Conservation (phyloP, 2,329 filamentous ascomycete species). For the Macroventuria anomochaeta region DNA sequence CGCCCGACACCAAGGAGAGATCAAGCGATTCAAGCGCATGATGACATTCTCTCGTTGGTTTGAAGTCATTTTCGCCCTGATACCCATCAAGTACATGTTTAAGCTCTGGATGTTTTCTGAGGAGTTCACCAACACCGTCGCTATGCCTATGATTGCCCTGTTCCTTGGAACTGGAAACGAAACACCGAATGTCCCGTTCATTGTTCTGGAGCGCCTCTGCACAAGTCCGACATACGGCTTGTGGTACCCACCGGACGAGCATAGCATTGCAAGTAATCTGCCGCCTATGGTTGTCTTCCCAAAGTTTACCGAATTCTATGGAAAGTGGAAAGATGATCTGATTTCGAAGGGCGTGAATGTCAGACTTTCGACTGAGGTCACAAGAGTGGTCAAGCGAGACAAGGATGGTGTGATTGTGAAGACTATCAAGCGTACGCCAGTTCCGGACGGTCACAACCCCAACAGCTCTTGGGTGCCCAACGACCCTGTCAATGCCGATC, state of each 20-base stretch:
- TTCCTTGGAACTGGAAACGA: conserved; percentile 79
- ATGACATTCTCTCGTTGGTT: conserved; percentile 65
- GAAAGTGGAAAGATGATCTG: conserved; percentile 62
- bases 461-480: conserved; percentile 54
- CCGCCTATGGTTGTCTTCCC: conserved; percentile 69
- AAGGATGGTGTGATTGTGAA: conserved; percentile 60
- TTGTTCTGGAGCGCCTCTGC: conserved; percentile 64
- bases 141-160: conserved; percentile 73
- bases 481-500: conserved; percentile 49
- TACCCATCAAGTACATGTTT: conserved; percentile 69
- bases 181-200: conserved; percentile 72
- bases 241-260: conserved; percentile 62
- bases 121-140: conserved; percentile 74
- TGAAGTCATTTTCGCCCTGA: conserved; percentile 65
- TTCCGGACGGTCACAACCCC: conserved; percentile 53
- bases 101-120: conserved; percentile 71
- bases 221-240: conserved; percentile 64
- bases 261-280: conserved; percentile 57
- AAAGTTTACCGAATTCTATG: conserved; percentile 67
- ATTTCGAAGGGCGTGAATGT: conserved; percentile 63
- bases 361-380: conserved; percentile 63
- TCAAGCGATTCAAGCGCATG: conserved; percentile 61
- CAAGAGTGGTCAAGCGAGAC: conserved; percentile 59
- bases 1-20: conserved; percentile 62
- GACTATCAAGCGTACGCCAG: conserved; percentile 53